Percentiles rank a stretch among this genome's conserved stretches.
Evolutionary conservation across 176 grass and related monocot species (phyloP).

Genomic region (Microstegium vimineum): DNA sequence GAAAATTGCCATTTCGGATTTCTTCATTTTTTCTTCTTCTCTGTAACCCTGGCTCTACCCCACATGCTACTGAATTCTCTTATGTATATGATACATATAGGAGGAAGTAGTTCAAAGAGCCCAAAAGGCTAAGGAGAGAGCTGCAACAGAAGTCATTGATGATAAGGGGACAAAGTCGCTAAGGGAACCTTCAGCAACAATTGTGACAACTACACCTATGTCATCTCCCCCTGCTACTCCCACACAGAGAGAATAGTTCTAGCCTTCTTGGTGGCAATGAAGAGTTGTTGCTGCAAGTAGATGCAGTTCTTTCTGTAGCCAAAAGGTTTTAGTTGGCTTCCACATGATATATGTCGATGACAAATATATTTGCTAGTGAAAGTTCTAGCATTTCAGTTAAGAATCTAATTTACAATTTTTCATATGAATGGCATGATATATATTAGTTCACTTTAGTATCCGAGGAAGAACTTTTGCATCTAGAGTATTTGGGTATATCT

Average conservation of each 20-base stretch:
- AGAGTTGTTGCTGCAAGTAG: slow-evolving; percentile 25
- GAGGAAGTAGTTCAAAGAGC: slow-evolving; percentile 88
- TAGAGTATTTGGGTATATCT: too few relatives aligned
- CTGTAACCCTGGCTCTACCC: not conserved
- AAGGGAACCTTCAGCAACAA: slow-evolving; percentile 28
- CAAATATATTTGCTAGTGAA: slow-evolving; percentile 4
- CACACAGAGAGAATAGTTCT: slow-evolving; percentile 39
- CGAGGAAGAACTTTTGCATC: not conserved
- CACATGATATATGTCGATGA: slow-evolving; percentile 13
- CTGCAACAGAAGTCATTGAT: slow-evolving; percentile 56
- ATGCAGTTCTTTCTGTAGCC: slow-evolving; percentile 15
- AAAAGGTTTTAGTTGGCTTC: slow-evolving; percentile 3
- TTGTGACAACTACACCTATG: slow-evolving; percentile 4
- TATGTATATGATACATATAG: slow-evolving; percentile 33
- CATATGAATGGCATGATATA: not conserved
- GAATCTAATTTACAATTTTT: not conserved
- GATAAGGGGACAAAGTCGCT: slow-evolving; percentile 41
- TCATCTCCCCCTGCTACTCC: slow-evolving; percentile 19
- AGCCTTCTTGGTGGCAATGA: slow-evolving; percentile 14
- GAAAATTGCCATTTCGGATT: not conserved
- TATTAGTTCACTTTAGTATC: not conserved
- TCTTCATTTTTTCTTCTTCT: not conserved
- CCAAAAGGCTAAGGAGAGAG: slow-evolving; percentile 85
- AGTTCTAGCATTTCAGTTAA: not conserved
- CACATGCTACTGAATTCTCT: not conserved